Conservation (phyloP, 2,329 filamentous ascomycete genomes). For the Zarea fungicola region DNA sequence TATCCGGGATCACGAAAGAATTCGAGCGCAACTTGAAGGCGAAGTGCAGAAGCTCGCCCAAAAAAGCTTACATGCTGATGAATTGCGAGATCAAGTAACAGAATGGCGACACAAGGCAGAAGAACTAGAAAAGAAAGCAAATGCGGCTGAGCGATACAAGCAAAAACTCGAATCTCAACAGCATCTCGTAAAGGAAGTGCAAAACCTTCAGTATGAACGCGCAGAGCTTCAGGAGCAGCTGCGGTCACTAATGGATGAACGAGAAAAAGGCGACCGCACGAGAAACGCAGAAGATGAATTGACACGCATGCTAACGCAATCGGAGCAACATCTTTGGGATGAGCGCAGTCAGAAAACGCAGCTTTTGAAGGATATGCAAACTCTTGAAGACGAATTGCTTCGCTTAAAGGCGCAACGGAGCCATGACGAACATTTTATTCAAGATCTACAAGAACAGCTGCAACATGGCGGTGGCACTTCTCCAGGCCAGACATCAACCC, state of each 20-base stretch:
- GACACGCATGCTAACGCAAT: slow-evolving; percentile 37
- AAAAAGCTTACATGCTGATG: slow-evolving; percentile 43
- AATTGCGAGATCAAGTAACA: slow-evolving; percentile 53
- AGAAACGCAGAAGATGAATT: slow-evolving; percentile 35
- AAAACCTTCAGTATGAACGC: slow-evolving; percentile 50
- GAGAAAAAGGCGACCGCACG: slow-evolving; percentile 28
- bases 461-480: slow-evolving; percentile 28
- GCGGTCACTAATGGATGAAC: slow-evolving; percentile 30
- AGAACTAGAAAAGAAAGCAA: slow-evolving; percentile 56
- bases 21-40: slow-evolving; percentile 50
- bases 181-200: slow-evolving; percentile 50
- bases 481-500: slow-evolving; percentile 18
- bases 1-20: slow-evolving; percentile 31
- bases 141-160: slow-evolving; percentile 57
- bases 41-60: slow-evolving; percentile 44
- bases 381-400: slow-evolving; percentile 42
- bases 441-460: slow-evolving; percentile 56
- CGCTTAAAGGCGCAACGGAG: slow-evolving; percentile 42
- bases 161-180: slow-evolving; percentile 57
- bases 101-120: slow-evolving; percentile 55
- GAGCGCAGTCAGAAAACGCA: slow-evolving; percentile 41
- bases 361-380: slow-evolving; percentile 40
- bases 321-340: slow-evolving; percentile 37
- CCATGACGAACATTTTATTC: slow-evolving; percentile 49
- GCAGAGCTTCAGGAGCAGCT: slow-evolving; percentile 47